Percentiles rank a stretch among this genome's conserved stretches.
phyloP scores from a whole-genome alignment of 495 filamentous ascomycete species.

The Amphirosellinia nigrospora region DNA sequence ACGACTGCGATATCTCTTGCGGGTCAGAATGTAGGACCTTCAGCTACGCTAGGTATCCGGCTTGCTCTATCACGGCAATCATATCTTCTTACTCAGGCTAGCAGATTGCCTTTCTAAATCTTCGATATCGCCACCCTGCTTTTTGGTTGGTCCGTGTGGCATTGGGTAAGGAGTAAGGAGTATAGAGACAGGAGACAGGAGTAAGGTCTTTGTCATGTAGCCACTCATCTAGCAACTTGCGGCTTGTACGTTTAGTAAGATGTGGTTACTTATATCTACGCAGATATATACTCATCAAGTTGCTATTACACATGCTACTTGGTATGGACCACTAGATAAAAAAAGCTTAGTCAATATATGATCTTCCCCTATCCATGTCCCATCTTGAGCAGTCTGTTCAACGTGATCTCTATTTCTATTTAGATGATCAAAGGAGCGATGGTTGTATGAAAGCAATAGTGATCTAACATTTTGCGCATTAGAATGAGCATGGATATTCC shows the following conservation, averaged over 20 bases:
- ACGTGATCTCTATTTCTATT: not conserved
- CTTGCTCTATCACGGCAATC: not conserved
- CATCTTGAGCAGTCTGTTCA: not conserved
- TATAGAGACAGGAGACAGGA: no score
- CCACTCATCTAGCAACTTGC: not conserved
- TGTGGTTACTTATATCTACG: not conserved
- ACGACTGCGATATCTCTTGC: constrained; percentile 76
- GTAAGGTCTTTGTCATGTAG: not conserved
- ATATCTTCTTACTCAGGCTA: not conserved
- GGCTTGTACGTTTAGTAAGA: not conserved
- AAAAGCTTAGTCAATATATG: not conserved
- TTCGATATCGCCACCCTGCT: not conserved
- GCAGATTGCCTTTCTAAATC: not conserved
- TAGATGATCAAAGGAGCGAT: not conserved
- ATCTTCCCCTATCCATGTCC: not conserved
- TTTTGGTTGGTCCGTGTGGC: not conserved
- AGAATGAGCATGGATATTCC: not conserved
- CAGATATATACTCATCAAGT: not conserved
- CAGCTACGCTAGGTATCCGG: not conserved
- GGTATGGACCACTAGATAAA: not conserved
- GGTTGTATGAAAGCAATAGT: not conserved
- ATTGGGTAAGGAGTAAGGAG: not conserved
- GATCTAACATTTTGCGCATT: not conserved
- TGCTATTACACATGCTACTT: not conserved
- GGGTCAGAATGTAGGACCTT: constrained; percentile 57